Conservation (phyloP, 2,329 filamentous ascomycete genomes). For the Hypoxylon sp. region DNA sequence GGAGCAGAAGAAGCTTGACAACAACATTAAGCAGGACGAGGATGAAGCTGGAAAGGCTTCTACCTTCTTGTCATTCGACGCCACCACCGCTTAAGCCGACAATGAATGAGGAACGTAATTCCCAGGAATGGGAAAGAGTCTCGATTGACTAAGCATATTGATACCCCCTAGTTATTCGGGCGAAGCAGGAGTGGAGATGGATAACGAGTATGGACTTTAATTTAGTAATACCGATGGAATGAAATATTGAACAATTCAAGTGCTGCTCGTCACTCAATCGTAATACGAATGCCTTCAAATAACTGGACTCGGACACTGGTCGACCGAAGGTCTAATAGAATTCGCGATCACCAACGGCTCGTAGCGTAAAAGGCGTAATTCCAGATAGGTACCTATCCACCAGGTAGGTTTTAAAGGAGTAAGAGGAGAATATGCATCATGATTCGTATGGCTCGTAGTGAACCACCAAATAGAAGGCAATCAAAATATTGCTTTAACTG, state of each 20-base stretch:
- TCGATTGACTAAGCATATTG: background rate
- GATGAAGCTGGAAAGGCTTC: slow-evolving; percentile 62
- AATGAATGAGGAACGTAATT: background rate
- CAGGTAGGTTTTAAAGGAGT: no score
- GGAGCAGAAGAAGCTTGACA: slow-evolving; percentile 66
- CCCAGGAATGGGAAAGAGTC: background rate
- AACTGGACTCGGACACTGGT: background rate
- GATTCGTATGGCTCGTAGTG: background rate
- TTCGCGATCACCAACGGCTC: background rate
- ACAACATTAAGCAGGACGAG: slow-evolving; percentile 64
- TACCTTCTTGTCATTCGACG: slow-evolving; percentile 56
- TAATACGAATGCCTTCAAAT: background rate
- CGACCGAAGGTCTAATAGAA: background rate
- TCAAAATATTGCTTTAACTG: background rate
- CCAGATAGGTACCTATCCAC: no score
- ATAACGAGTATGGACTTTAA: slow-evolving; percentile 33
- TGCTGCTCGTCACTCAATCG: background rate
- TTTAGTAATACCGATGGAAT: slow-evolving; percentile 36
- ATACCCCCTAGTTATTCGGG: background rate
- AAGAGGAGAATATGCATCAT: background rate
- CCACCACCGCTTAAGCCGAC: slow-evolving; percentile 42
- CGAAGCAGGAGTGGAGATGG: slow-evolving; percentile 11
- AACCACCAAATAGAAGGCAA: background rate
- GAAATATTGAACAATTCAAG: slow-evolving; percentile 15
- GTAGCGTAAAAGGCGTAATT: background rate